Conservation (phyloP, 2,329 filamentous ascomycete species). For the Verticillium albo-atrum region DNA sequence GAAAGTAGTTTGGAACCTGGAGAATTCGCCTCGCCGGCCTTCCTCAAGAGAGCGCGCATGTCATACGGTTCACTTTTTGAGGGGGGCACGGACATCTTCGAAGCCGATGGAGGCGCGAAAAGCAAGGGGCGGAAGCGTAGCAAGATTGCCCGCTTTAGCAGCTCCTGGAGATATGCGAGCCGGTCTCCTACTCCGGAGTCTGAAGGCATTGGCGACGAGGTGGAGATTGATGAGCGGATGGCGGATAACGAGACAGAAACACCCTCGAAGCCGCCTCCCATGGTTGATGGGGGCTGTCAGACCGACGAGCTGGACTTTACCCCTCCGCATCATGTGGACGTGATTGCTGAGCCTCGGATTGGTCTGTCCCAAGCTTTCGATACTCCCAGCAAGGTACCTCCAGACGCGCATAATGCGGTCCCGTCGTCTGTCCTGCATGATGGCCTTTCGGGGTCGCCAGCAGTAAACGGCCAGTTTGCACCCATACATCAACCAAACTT, state of each 20-base stretch:
- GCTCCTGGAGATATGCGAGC: constrained; percentile 70
- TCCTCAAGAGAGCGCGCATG: constrained; percentile 65
- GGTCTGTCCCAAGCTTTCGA: background rate
- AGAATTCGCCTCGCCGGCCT: constrained; percentile 74
- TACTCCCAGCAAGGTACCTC: background rate
- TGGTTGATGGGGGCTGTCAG: constrained; percentile 25
- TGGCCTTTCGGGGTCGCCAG: background rate
- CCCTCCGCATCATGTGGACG: constrained; percentile 11
- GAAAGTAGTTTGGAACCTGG: constrained; percentile 32
- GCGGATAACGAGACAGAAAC: background rate
- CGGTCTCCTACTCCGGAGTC: constrained; percentile 67
- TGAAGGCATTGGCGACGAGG: constrained; percentile 20
- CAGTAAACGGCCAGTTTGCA: background rate
- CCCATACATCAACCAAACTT: background rate
- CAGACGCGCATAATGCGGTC: background rate
- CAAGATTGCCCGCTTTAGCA: constrained; percentile 61
- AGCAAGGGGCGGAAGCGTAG: constrained; percentile 65
- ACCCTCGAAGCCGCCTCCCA: constrained; percentile 14
- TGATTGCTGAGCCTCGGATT: constrained; percentile 8
- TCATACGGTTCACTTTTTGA: constrained; percentile 67
- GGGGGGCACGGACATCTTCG: constrained; percentile 62
- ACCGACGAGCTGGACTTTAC: constrained; percentile 18
- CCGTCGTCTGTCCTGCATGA: background rate
- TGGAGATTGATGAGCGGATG: background rate
- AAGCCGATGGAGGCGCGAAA: constrained; percentile 59